These are phyloP conservation scores for Kurtzmaniella quercitrusa DNA, from an alignment of 1,139 yeast species.

Conservation along the genomic window DNA sequence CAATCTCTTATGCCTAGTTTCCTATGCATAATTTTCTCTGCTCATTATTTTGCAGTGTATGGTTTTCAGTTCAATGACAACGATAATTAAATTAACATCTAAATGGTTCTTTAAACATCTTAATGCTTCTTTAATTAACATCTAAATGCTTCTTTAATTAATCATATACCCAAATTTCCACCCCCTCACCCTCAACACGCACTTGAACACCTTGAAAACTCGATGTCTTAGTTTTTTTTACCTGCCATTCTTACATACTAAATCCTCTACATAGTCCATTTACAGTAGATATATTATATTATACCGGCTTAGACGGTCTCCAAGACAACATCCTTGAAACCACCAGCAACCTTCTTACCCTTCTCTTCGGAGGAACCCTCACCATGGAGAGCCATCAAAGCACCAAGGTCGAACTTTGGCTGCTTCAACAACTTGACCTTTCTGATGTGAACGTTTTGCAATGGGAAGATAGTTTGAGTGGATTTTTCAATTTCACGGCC, in stretches of 20 bases:
- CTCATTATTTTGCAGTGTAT: too few relatives aligned
- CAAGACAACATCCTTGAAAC: conserved; percentile 51
- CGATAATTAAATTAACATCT: too few relatives aligned
- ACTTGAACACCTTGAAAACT: not conserved
- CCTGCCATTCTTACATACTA: not conserved
- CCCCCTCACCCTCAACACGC: too few relatives aligned
- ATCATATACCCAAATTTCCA: too few relatives aligned
- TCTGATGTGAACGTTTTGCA: conserved; percentile 51
- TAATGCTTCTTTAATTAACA: too few relatives aligned
- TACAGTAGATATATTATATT: conserved; percentile 5
- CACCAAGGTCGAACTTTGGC: conserved; percentile 51
- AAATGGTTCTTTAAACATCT: too few relatives aligned
- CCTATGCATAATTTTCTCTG: too few relatives aligned
- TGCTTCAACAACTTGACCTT: conserved; percentile 50
- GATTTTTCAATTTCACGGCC: conserved; percentile 53
- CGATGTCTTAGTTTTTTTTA: not conserved
- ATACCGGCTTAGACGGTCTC: conserved; percentile 33
- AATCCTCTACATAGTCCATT: not conserved
- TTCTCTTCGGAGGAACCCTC: conserved; percentile 48
- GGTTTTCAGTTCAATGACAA: too few relatives aligned
- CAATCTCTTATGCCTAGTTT: too few relatives aligned
- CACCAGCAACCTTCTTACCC: conserved; percentile 46
- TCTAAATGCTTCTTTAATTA: too few relatives aligned
- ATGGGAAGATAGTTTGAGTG: conserved; percentile 48
- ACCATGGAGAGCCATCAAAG: conserved; percentile 50